phyloP scores from a whole-genome alignment of 164 flowering plant genomes.

The grape (Vitis vinifera) region DNA sequence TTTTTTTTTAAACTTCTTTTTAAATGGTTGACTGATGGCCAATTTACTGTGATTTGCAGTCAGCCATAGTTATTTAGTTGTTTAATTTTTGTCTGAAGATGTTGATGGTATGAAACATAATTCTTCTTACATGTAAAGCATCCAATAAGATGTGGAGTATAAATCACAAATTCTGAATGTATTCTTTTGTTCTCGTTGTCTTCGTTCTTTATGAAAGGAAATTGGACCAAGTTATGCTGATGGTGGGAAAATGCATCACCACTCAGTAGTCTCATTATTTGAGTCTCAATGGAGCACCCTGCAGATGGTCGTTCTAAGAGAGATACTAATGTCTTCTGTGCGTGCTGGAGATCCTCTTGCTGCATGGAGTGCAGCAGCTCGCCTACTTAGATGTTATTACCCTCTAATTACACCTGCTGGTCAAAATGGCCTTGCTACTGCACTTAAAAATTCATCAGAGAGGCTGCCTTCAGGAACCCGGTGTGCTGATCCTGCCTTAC shows the following conservation, averaged over 20 bases:
- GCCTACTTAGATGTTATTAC: slow-evolving; percentile 89
- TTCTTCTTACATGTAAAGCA: too few species aligned
- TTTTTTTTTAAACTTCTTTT: too few species aligned
- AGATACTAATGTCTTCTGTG: slow-evolving; percentile 86
- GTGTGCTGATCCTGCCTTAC: slow-evolving; percentile 95
- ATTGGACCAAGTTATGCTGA: slow-evolving; percentile 47
- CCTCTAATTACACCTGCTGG: slow-evolving; percentile 97
- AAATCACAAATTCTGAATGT: too few species aligned
- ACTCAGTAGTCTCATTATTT: slow-evolving; percentile 77
- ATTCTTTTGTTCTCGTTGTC: slow-evolving; percentile 1
- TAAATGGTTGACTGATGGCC: too few species aligned
- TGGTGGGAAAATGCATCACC: slow-evolving; percentile 67
- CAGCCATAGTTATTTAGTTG: too few species aligned
- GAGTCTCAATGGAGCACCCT: slow-evolving; percentile 99
- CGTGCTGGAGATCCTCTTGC: slow-evolving; percentile 99
- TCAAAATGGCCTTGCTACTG: slow-evolving; percentile 94
- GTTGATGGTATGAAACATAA: too few species aligned
- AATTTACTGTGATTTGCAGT: too few species aligned
- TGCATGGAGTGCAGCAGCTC: slow-evolving; percentile 99
- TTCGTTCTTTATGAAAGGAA: slow-evolving; percentile 36
- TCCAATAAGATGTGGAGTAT: too few species aligned
- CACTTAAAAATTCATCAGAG: slow-evolving; percentile 82
- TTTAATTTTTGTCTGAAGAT: too few species aligned
- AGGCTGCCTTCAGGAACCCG: slow-evolving; percentile 94
- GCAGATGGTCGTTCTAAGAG: slow-evolving; percentile 98